Evolutionary conservation across 2,329 filamentous ascomycete species (phyloP), one percentile per base, ranked within the genome.

Genomic region (Shiraia bambusicola): DNA sequence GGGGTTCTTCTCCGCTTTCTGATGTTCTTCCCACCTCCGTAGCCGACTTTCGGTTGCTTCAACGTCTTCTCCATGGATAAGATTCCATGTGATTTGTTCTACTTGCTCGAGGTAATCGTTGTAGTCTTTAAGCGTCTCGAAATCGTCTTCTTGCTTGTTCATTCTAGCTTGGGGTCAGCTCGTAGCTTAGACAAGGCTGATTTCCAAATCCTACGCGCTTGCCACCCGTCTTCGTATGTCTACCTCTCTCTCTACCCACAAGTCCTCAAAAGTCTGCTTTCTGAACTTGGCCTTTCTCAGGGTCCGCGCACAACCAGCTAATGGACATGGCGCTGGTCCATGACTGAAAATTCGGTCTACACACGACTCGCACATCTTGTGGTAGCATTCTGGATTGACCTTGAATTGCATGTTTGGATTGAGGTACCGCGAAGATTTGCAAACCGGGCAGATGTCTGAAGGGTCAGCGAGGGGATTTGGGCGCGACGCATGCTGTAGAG

Each of bases 331-430:
- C 41, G 90, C 88, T 1, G 93, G 93, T 0, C 93, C 93, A 40
- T 88, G 84, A 26, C 86, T 87, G 78, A 97, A 98, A 59, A 97
- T 88, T 41, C 92, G 87, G 70, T 92, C 87, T 29, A 97, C 91
- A 74, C 93, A 98, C 42, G 88, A 91, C 68, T 89, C 86, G 76
- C 93, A 98, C 88, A 98, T 97, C 56, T 89, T 89, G 77, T 98
- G 93, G 76, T 98, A 98, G 80, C 93, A 98, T 76, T 95, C 90
- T 7, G 92, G 89, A 69, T 97, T 96, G 74, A 98, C 91, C 58
- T 93, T 86, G 73, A 98, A 97, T 52, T 86, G 81, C 81, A 98
- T 91, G 73, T 90, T 86, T 47, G 84, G 84, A 76, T 96, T 96
- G 61, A 97, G 86, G 76, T 97, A 97, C 52, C 90, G 88, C 46